Percentiles rank a stretch among this genome's conserved stretches.
phyloP scores from a whole-genome alignment of 225 moss, liverwort and hornwort genomes.

The Bryoerythrophyllum caledonicum region DNA sequence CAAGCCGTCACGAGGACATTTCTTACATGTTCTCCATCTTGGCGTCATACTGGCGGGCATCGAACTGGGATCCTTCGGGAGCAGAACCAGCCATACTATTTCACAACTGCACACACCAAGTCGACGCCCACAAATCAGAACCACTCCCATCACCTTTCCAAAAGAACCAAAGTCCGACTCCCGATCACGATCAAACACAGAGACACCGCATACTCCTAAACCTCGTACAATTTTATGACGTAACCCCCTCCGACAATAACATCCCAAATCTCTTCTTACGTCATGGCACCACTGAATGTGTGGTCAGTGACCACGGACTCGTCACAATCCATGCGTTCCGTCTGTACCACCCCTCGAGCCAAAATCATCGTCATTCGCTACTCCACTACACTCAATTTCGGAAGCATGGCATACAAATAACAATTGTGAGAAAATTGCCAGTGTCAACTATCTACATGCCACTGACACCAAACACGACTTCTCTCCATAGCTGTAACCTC shows the following conservation, averaged over 20 bases:
- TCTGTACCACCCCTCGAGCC: background rate
- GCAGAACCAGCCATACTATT: slow-evolving; percentile 79
- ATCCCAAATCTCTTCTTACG: background rate
- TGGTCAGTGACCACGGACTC: background rate
- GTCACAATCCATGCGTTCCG: background rate
- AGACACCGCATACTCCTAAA: no score
- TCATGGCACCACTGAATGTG: background rate
- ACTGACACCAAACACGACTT: background rate
- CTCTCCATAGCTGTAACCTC: background rate
- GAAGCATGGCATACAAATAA: background rate
- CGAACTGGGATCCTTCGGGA: slow-evolving; percentile 78
- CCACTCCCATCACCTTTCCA: background rate
- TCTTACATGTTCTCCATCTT: slow-evolving; percentile 84
- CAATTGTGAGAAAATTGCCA: no score
- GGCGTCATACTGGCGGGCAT: slow-evolving; percentile 76
- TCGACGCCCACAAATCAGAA: background rate
- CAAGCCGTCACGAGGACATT: background rate
- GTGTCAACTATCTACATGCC: background rate
- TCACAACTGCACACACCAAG: slow-evolving; percentile 5
- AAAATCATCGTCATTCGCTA: background rate
- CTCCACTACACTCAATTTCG: background rate
- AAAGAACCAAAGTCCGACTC: no score
- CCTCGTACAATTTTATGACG: background rate
- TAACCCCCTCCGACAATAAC: background rate
- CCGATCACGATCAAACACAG: background rate